These are phyloP conservation scores for Fraxinus floribunda DNA, from an alignment of 305 asterid species.

Conservation along the genomic window DNA sequence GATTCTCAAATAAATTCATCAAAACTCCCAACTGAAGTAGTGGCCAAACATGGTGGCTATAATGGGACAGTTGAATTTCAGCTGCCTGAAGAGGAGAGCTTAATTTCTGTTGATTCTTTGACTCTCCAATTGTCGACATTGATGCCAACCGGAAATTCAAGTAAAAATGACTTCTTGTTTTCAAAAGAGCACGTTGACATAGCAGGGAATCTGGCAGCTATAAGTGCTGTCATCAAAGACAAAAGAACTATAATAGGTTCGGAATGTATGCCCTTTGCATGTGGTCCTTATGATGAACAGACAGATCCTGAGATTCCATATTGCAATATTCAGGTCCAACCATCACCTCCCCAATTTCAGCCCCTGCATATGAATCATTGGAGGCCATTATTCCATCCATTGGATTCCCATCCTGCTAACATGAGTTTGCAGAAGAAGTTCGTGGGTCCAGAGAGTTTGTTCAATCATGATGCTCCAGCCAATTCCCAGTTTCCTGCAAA, in stretches of 20 bases:
- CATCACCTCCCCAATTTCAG: constrained; percentile 58
- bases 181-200: constrained; percentile 26
- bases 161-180: constrained; percentile 34
- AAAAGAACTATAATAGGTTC: constrained; percentile 43
- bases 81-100: constrained; percentile 66
- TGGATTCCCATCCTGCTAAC: constrained; percentile 60
- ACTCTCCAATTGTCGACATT: constrained; percentile 35
- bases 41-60: constrained; percentile 40
- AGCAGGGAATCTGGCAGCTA: constrained; percentile 54
- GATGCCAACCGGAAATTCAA: constrained; percentile 42
- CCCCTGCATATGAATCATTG: constrained; percentile 53
- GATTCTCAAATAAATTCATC: constrained; percentile 41
- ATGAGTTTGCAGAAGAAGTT: constrained; percentile 61
- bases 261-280: constrained; percentile 44
- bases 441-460: constrained; percentile 49
- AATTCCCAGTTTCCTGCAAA: constrained; percentile 54
- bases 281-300: constrained; percentile 40
- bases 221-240: constrained; percentile 46
- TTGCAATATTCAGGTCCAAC: constrained; percentile 47
- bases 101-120: constrained; percentile 41
- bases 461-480: constrained; percentile 47
- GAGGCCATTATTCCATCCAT: constrained; percentile 51
- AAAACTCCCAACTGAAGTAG: constrained; percentile 37
- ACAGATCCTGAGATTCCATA: constrained; percentile 46
- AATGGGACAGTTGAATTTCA: constrained; percentile 43